phyloP scores from a whole-genome alignment of 2,329 filamentous ascomycete species.

The Penicillium sp. region DNA sequence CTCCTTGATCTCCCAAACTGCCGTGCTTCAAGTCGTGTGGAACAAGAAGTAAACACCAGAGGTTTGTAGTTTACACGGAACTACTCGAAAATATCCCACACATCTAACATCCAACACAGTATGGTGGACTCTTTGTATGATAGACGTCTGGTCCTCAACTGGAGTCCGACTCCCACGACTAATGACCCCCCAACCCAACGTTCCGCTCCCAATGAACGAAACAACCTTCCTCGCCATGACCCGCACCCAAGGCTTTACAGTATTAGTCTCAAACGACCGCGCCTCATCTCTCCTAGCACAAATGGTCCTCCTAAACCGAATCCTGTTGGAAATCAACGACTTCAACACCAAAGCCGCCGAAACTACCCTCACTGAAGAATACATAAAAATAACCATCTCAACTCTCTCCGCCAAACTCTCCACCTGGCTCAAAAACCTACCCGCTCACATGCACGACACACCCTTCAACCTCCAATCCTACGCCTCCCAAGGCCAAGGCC shows the following conservation, averaged over 20 bases:
- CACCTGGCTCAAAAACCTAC: conserved; percentile 38
- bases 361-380: conserved; percentile 19
- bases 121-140: conserved; percentile 45
- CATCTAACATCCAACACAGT: conserved; percentile 18
- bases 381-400: conserved; percentile 24
- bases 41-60: conserved; percentile 38
- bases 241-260: not conserved
- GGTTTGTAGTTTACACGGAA: conserved; percentile 4
- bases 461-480: conserved; percentile 41
- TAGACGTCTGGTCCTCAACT: conserved; percentile 42
- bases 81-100: not conserved
- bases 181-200: conserved; percentile 24
- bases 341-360: conserved; percentile 36
- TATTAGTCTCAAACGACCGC: conserved; percentile 5
- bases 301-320: conserved; percentile 41
- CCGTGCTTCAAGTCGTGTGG: conserved; percentile 25
- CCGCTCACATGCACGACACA: conserved; percentile 38
- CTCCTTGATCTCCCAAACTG: conserved; percentile 38
- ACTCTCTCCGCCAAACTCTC: conserved; percentile 35
- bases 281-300: conserved; percentile 34
- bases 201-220: conserved; percentile 41
- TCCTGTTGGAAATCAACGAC: conserved; percentile 44
- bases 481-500: conserved; percentile 41
- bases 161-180: conserved; percentile 37
- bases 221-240: conserved; percentile 28